These are phyloP conservation scores for Auriscalpium orientale DNA, from an alignment of 768 basidiomycete genomes.

Conservation along the genomic window DNA sequence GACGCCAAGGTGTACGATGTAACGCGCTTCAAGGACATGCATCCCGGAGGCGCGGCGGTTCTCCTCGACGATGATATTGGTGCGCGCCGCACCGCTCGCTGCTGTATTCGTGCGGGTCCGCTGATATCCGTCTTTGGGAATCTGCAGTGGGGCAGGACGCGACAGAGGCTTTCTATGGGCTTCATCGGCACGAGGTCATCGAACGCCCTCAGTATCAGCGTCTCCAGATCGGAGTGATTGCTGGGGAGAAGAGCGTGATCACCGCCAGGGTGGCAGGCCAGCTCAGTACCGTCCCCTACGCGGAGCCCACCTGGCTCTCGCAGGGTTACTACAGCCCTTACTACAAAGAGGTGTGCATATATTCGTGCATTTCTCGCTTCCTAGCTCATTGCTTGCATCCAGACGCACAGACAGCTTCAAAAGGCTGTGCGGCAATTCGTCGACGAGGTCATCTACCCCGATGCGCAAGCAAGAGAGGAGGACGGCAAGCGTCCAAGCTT, in stretches of 20 bases:
- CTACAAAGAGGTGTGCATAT: constrained; percentile 53
- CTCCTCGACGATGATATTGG: constrained; percentile 75
- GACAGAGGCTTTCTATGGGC: constrained; percentile 78
- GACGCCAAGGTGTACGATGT: constrained; percentile 83
- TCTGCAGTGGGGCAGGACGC: constrained; percentile 62
- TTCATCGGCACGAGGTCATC: constrained; percentile 80
- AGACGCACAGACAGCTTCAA: constrained; percentile 61
- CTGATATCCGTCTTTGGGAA: background rate
- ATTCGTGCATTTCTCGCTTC: background rate
- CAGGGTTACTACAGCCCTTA: constrained; percentile 69
- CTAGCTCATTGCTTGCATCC: background rate
- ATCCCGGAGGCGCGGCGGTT: constrained; percentile 77
- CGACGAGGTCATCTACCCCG: constrained; percentile 53
- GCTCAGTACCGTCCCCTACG: constrained; percentile 75
- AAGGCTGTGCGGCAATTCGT: constrained; percentile 55
- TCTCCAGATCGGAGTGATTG: constrained; percentile 60
- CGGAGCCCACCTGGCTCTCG: constrained; percentile 78
- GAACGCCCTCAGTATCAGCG: constrained; percentile 63
- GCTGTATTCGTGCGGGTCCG: background rate
- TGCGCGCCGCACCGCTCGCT: constrained; percentile 24
- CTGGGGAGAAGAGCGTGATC: constrained; percentile 52
- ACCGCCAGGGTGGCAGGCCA: constrained; percentile 42
- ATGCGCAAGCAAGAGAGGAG: constrained; percentile 60
- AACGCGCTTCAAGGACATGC: constrained; percentile 69
- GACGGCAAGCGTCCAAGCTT: constrained; percentile 85